Base-by-base conservation (phyloP, 257 asterid genomes). In the Scutellaria barbata region DNA sequence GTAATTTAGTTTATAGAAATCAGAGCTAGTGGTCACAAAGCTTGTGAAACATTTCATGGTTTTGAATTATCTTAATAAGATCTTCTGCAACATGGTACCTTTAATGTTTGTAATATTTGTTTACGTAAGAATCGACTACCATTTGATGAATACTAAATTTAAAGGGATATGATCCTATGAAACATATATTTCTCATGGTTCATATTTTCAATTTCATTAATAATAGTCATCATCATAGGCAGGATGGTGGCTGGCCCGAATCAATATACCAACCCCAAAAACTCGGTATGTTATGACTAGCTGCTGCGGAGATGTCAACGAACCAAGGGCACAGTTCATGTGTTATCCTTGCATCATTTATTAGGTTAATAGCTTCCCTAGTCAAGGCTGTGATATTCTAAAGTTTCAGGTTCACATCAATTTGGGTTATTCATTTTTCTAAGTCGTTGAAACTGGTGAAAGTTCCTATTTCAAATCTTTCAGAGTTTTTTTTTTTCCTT, bases 281-380 rank as follows among this genome's bases (percentile, higher is more conserved):
- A 30, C 35, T 25, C 30, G 2, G 5, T 10, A 17, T 12, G 18
- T 12, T 18, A 12, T 35, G 6, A 25, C 14, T 33, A 58, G 46
- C 45, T 67, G 63, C 48, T n/a, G 67, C 53, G 5, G 30, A 43
- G 2, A 73, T 51, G 58, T 40, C 46, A 20, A 62, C 55, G 18
- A 13, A 25, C 33, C 54, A 37, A 16, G 43, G 9, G 14, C 61
- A 40, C 37, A 3, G 55, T 73, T 43, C 22, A 42, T 64, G 17
- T 9, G 11, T 50, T 45, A 20, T 50, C 70, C 40, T 22, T 39
- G 7, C 76, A 8, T 62, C 64, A 13, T 54, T 22, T 51, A 35
- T 39, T 13, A 14, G 33, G 51, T 48, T 41, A 14, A 53, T 30
- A 53, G 11, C 35, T 74, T 45, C 51, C 43, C 46, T 33, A 17